phyloP scores from a whole-genome alignment of 1,284 basidiomycete genomes.

The Anthracocystis walkeri region DNA sequence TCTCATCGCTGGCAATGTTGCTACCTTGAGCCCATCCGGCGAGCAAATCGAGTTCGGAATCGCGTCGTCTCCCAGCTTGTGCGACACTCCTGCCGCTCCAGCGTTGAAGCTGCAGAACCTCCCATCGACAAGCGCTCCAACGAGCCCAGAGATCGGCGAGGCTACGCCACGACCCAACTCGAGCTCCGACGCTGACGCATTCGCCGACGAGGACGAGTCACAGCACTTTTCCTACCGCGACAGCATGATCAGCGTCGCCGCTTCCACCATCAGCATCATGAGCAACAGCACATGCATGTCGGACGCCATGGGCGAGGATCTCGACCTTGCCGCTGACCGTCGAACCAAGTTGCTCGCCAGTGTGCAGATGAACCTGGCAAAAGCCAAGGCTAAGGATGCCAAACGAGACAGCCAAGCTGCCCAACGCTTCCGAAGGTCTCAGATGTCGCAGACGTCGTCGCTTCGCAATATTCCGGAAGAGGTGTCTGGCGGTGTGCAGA shows the following conservation, averaged over 20 bases:
- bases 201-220: slow-evolving; percentile 26
- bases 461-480: slow-evolving; percentile 48
- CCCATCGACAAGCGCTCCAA: slow-evolving; percentile 4
- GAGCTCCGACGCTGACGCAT: slow-evolving; percentile 11
- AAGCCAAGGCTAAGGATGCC: slow-evolving; percentile 37
- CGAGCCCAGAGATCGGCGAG: slow-evolving; percentile 22
- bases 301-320: slow-evolving; percentile 47
- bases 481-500: slow-evolving; percentile 27
- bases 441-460: slow-evolving; percentile 41
- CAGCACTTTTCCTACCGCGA: slow-evolving; percentile 37
- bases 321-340: slow-evolving; percentile 42
- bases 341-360: slow-evolving; percentile 47
- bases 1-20: slow-evolving; percentile 12
- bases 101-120: neutral
- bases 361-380: slow-evolving; percentile 46
- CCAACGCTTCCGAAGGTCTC: slow-evolving; percentile 28
- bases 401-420: slow-evolving; percentile 46
- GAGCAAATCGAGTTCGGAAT: slow-evolving; percentile 37
- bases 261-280: slow-evolving; percentile 50
- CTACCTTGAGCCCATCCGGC: slow-evolving; percentile 12
- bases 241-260: slow-evolving; percentile 49
- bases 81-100: slow-evolving; percentile 17
- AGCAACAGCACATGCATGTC: slow-evolving; percentile 55
- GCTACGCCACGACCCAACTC: slow-evolving; percentile 29
- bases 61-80: slow-evolving; percentile 10